These are phyloP conservation scores for Pseudogymnoascus sp. DNA, from an alignment of 2,329 filamentous ascomycete species.

Conservation along the genomic window DNA sequence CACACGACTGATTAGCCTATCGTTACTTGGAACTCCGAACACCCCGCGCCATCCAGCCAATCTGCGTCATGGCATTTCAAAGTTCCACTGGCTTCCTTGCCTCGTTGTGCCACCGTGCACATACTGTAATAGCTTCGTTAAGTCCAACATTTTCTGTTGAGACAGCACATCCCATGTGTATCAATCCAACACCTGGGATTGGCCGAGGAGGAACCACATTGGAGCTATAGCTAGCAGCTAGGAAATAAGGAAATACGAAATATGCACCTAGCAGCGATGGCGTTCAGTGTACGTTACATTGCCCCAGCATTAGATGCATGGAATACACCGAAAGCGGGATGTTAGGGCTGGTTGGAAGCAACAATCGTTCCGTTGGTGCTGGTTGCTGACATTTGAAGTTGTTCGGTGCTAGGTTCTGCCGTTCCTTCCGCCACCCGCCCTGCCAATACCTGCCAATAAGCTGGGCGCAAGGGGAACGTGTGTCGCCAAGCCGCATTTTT, in stretches of 20 bases:
- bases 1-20: background rate
- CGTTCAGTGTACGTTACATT: background rate
- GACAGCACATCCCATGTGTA: conserved; percentile 2
- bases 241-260: conserved; percentile 4
- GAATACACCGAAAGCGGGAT: background rate
- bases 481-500: background rate
- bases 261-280: background rate
- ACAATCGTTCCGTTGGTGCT: background rate
- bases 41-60: background rate
- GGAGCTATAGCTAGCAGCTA: background rate
- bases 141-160: background rate
- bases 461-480: conserved; percentile 2
- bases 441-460: conserved; percentile 7
- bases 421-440: background rate
- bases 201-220: background rate
- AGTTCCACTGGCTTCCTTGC: background rate
- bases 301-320: background rate
- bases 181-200: conserved; percentile 1
- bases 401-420: background rate
- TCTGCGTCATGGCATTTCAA: background rate
- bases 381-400: background rate
- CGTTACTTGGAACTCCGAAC: background rate
- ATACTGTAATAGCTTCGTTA: background rate
- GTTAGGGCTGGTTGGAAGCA: conserved; percentile 1
- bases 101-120: background rate